Evolutionary conservation across 371 early-diverging fungal genomes (phyloP).

Genomic region (Actinomucor elegans): DNA sequence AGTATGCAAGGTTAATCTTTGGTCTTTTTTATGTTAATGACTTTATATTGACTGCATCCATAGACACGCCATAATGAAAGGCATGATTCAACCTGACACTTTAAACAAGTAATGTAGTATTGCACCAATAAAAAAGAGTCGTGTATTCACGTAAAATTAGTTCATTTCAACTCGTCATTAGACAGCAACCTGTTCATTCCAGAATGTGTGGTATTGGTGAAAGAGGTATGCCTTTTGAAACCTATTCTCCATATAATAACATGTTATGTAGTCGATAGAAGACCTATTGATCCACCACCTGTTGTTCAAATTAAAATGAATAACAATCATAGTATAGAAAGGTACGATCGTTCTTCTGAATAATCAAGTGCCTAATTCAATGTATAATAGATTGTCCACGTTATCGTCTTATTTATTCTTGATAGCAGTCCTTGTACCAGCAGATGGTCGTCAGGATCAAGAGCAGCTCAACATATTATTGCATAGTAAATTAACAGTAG

Average conservation of each 20-base stretch:
- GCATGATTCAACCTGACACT: background rate
- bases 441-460: slow-evolving; percentile 1
- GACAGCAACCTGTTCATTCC: slow-evolving; percentile 53
- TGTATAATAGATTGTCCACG: slow-evolving; percentile 7
- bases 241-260: background rate
- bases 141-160: slow-evolving; percentile 6
- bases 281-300: slow-evolving; percentile 51
- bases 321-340: slow-evolving; percentile 1
- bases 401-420: slow-evolving; percentile 33
- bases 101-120: background rate
- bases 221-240: slow-evolving; percentile 27
- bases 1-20: slow-evolving; percentile 11
- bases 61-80: background rate
- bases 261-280: slow-evolving; percentile 34
- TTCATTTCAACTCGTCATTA: slow-evolving; percentile 33
- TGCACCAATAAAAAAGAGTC: background rate
- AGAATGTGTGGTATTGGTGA: slow-evolving; percentile 54
- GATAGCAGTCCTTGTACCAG: slow-evolving; percentile 36
- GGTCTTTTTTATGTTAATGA: background rate
- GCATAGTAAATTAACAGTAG: slow-evolving; percentile 42
- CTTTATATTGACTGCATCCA: background rate
- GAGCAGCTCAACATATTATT: slow-evolving; percentile 14
- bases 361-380: background rate
- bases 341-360: too few relatives aligned
- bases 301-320: slow-evolving; percentile 37